Percentiles rank a stretch among this genome's conserved stretches.
phyloP scores from a whole-genome alignment of 176 grass and related monocot genomes.

The Oryza officinalis region DNA sequence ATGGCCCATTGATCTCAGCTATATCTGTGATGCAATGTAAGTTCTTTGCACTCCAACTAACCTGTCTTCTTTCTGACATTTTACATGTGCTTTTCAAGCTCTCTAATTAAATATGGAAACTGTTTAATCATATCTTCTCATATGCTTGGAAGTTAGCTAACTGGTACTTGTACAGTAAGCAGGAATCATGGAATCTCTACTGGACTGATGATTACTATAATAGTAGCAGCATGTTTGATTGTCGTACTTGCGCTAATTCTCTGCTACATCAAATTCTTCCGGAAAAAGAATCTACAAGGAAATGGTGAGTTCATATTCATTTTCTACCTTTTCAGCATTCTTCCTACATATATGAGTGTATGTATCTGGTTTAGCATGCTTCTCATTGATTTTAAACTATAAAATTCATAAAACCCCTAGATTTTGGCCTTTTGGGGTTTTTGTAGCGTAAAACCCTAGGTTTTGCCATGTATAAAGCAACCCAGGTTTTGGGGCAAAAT shows the following conservation, averaged over 20 bases:
- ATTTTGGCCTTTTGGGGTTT: background rate
- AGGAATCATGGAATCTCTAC: conserved; percentile 37
- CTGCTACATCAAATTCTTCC: conserved; percentile 51
- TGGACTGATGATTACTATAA: conserved; percentile 38
- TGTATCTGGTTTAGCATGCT: background rate
- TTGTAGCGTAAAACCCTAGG: background rate
- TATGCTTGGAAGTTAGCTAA: conserved; percentile 28
- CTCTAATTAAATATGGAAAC: background rate
- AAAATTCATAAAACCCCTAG: too few species aligned
- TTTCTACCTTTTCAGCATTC: conserved; percentile 9
- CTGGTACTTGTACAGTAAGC: conserved; percentile 16
- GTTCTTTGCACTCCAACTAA: conserved; percentile 1
- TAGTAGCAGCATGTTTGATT: conserved; percentile 42
- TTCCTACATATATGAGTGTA: background rate
- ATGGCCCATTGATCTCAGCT: conserved; percentile 89
- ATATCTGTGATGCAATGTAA: conserved; percentile 69
- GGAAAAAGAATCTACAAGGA: conserved; percentile 35
- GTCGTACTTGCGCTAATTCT: conserved; percentile 33
- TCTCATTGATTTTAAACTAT: background rate
- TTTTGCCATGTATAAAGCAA: background rate
- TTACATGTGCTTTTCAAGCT: background rate
- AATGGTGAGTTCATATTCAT: conserved; percentile 48
- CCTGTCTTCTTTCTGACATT: conserved; percentile 10
- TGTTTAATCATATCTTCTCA: background rate
- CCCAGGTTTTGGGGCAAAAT: background rate